phyloP scores from a whole-genome alignment of 495 filamentous ascomycete genomes.

The Podospora australis region DNA sequence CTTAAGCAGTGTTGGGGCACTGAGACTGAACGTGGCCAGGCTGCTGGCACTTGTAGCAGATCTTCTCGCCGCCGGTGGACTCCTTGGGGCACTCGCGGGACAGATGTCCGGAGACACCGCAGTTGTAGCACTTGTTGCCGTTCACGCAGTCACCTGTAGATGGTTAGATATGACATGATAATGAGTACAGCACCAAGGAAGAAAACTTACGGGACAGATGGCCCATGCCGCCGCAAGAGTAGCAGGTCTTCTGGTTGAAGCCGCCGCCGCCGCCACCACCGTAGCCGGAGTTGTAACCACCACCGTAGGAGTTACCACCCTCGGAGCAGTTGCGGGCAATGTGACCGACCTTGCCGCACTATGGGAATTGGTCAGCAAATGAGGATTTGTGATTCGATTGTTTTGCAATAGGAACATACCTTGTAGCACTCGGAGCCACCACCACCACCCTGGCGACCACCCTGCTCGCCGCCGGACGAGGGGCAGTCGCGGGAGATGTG shows the following conservation, averaged over 20 bases:
- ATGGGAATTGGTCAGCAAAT: constrained; percentile 1
- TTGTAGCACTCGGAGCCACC: constrained; percentile 80
- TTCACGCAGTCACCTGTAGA: constrained; percentile 79
- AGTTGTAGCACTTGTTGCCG: constrained; percentile 99
- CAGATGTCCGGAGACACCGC: constrained; percentile 89
- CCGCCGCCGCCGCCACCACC: constrained; percentile 45
- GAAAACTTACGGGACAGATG: constrained; percentile 74
- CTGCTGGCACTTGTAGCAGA: constrained; percentile 99
- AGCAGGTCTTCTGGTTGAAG: constrained; percentile 59
- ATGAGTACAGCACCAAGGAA: neutral
- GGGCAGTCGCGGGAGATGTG: constrained; percentile 93
- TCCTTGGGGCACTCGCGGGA: constrained; percentile 93
- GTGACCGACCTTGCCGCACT: constrained; percentile 92
- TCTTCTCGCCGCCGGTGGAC: constrained; percentile 71
- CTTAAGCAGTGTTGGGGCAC: constrained; percentile 60
- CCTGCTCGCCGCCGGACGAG: constrained; percentile 36
- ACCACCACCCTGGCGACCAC: constrained; percentile 24
- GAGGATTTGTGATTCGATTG: neutral
- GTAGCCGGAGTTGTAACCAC: constrained; percentile 41
- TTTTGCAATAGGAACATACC: constrained; percentile 24
- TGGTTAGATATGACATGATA: constrained; percentile 2
- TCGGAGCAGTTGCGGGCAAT: constrained; percentile 94
- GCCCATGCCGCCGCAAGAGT: constrained; percentile 89
- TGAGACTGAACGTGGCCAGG: constrained; percentile 90
- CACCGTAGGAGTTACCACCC: constrained; percentile 37